These are phyloP conservation scores for Saposhnikovia divaricata DNA, from an alignment of 129 eudicot species.

Conservation along the genomic window DNA sequence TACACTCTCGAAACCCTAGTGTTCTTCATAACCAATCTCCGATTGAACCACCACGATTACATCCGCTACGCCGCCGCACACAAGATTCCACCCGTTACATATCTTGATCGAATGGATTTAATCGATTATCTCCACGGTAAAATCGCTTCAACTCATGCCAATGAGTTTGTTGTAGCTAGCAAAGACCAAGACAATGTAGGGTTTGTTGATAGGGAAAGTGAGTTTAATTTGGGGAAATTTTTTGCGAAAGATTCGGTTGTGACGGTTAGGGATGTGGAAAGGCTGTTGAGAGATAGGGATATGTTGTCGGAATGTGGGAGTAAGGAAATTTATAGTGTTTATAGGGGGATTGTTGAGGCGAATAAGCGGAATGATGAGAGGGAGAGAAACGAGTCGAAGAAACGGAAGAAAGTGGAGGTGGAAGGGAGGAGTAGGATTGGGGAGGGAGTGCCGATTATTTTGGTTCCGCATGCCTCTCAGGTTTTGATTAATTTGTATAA, in stretches of 20 bases:
- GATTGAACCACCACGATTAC: constrained; percentile 73
- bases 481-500: too few relatives aligned
- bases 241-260: constrained; percentile 36
- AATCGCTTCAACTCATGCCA: constrained; percentile 46
- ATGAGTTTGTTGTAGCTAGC: constrained; percentile 35
- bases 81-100: constrained; percentile 46
- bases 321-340: constrained; percentile 43
- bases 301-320: constrained; percentile 49
- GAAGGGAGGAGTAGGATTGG: too few relatives aligned
- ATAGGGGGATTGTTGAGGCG: too few relatives aligned
- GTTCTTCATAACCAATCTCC: constrained; percentile 48
- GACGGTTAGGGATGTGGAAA: constrained; percentile 37
- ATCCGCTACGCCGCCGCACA: constrained; percentile 36
- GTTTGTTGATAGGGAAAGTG: constrained; percentile 21
- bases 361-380: too few relatives aligned
- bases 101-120: constrained; percentile 58
- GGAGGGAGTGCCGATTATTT: too few relatives aligned
- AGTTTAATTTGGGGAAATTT: constrained; percentile 13
- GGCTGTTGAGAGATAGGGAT: constrained; percentile 62
- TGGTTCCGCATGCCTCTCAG: too few relatives aligned
- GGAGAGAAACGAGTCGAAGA: too few relatives aligned
- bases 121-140: constrained; percentile 69
- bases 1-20: constrained; percentile 11
- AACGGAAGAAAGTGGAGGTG: too few relatives aligned
- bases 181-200: too few relatives aligned